Conservation (phyloP, 805 yeast species). For the Ogataea allantospora region DNA sequence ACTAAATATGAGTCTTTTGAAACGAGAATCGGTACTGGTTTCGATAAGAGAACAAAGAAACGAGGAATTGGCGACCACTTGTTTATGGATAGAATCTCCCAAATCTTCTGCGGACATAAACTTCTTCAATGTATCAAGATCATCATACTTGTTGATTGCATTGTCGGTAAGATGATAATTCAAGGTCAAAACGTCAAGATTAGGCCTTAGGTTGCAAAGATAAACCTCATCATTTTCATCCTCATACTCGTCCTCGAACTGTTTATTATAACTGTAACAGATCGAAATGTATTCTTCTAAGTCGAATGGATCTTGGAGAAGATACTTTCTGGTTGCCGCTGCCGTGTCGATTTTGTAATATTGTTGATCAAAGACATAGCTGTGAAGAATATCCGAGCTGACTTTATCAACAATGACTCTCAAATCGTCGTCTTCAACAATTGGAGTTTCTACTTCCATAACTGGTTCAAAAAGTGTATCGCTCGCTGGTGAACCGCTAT, state of each 20-base stretch:
- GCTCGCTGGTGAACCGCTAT: not conserved
- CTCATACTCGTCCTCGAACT: constrained; percentile 8
- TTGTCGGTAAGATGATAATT: constrained; percentile 7
- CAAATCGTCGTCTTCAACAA: constrained; percentile 18
- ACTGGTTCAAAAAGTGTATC: constrained; percentile 15
- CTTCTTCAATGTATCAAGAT: constrained; percentile 12
- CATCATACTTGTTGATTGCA: constrained; percentile 7
- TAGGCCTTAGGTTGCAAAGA: constrained; percentile 7
- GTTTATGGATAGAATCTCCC: constrained; percentile 8
- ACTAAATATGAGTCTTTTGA: constrained; percentile 13
- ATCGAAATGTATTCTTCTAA: constrained; percentile 11
- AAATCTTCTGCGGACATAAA: constrained; percentile 17
- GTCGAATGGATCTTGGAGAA: constrained; percentile 15
- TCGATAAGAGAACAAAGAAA: constrained; percentile 15
- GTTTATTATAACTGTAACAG: constrained; percentile 14
- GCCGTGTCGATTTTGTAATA: constrained; percentile 13
- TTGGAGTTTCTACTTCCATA: constrained; percentile 8
- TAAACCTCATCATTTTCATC: constrained; percentile 9
- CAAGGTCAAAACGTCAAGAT: constrained; percentile 10
- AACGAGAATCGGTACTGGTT: constrained; percentile 12
- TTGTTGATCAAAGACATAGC: constrained; percentile 12
- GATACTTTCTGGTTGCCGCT: constrained; percentile 8
- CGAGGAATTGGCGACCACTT: constrained; percentile 10
- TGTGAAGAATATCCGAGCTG: constrained; percentile 2
- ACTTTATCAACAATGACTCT: constrained; percentile 16